Base-by-base conservation (phyloP, 306 rosid genomes). In the Mimosa pudica region DNA sequence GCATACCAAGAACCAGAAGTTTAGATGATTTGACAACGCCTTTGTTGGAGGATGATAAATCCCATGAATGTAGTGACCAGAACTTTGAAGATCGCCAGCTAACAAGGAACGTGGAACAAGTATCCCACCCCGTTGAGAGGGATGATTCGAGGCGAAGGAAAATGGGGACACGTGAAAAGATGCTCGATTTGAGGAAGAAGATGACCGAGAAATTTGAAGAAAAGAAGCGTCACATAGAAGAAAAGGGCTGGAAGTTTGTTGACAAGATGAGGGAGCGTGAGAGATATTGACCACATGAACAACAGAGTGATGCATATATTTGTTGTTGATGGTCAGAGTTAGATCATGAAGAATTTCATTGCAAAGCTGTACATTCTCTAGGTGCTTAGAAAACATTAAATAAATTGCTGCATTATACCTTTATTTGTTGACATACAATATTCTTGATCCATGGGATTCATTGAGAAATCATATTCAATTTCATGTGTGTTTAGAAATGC, bases 161-260 rank as follows among this genome's bases (percentile, higher is more conserved):
- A 88, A 54, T 80, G 49, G 98, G 99, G 67, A 89, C 70, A 87
- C 93, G 73, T 83, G 97, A 91, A 81, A 93, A 75, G 84, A 90
- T 95, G 87, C 79, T 89, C 64, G 97, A 91, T 84, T 79, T 92
- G 62, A 80, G 91, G 74, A 95, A 88, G 89, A 95, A 81, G 86
- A 64, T 95, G 98, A 86, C 94, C 11, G 94, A 93, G 84, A 95
- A 91, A 83, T 82, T 91, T 10, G 99, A 93, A 87, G 97, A 95
- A 79, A 92, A 92, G 86, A 92, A 86, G 87, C 92, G 97, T 18
- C 78, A 86, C 58, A 58, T 93, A 6, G 98, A 91, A 85, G 98
- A 91, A 80, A 93, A 83, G 87, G 61, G 97, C 78, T 80, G 94
- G 66, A 66, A 70, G 83, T 89, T 94, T 51, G 98, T 91, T 60